Evolutionary conservation across 169 alveolate species (phyloP), one percentile per base, ranked within the genome.

Genomic region (Plasmodium knowlesi): DNA sequence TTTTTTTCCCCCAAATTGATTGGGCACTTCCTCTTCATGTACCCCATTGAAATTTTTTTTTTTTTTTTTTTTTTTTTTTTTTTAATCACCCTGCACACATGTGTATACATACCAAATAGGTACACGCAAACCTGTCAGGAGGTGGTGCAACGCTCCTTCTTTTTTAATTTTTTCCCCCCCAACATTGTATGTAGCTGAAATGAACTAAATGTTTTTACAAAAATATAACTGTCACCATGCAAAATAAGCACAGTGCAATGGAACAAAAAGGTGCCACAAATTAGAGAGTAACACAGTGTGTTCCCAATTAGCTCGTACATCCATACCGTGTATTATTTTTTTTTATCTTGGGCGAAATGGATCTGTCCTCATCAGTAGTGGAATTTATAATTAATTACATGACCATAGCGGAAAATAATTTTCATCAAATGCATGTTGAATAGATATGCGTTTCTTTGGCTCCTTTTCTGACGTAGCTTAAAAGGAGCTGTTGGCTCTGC

Each of bases 51-150:
- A 61, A 4, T n/a, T 61, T 14, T 61, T 61, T 57, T 57, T 61
- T 57, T 57, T 57, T 57, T 32, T 32, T 32, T 39, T 39, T 34
- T 34, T 34, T 34, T 39, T 39, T 61, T 67, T 67, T 25, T 67
- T 67, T 67, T 67, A 67, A 67, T 67, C 41, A 67, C 76, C 76
- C 76, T 10, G 76, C 37, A 67, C 41, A 10, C 76, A 67, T 67
- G 76, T 67, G 76, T 67, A 67, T 67, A 67, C 76, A 67, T 67
- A 67, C 76, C 76, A 67, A 25, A 67, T 67, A 25, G 76, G 39
- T 25, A 67, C 14, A 67, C 3, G 37, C 37, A 67, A 67, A 67
- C 4, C 76, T 32, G 76, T 67, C 76, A 67, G 76, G 76, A 67
- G 76, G 39, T 19, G 76, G 37, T 67, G 37, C 76, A 67, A 67